These are phyloP conservation scores for Eucalyptus decipiens DNA, from an alignment of 345 rosid species.

Conservation along the genomic window DNA sequence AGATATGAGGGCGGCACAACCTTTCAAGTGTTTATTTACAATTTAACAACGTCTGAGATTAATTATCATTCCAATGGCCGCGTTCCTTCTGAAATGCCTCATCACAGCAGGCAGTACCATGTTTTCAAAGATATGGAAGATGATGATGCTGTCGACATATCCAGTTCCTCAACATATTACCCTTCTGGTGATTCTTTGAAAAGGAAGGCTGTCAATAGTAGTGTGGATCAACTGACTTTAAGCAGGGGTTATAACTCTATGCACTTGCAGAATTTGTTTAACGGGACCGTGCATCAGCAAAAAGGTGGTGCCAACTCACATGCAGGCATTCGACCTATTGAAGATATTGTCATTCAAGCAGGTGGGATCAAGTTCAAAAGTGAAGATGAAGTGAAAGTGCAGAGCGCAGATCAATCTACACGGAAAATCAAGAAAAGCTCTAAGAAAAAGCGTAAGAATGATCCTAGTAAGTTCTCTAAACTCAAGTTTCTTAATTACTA, in stretches of 20 bases:
- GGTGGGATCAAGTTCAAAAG: neutral
- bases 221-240: neutral
- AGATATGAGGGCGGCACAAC: conserved; percentile 12
- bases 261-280: neutral
- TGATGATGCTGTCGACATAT: conserved; percentile 5
- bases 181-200: neutral
- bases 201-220: neutral
- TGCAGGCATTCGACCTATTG: neutral
- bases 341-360: neutral
- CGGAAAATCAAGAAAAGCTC: neutral
- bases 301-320: neutral
- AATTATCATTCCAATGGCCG: neutral
- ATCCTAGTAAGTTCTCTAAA: conserved; percentile 4
- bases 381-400: neutral
- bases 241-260: neutral
- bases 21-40: conserved; percentile 18
- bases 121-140: conserved; percentile 12
- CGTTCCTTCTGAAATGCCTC: neutral
- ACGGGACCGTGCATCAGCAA: neutral
- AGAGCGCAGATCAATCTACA: neutral
- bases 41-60: conserved; percentile 23
- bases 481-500: neutral
- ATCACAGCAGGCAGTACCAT: neutral
- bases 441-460: conserved; percentile 1
- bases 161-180: neutral